These are phyloP conservation scores for Rhizopus microsporus DNA, from an alignment of 371 early-diverging fungal species.

Conservation along the genomic window DNA sequence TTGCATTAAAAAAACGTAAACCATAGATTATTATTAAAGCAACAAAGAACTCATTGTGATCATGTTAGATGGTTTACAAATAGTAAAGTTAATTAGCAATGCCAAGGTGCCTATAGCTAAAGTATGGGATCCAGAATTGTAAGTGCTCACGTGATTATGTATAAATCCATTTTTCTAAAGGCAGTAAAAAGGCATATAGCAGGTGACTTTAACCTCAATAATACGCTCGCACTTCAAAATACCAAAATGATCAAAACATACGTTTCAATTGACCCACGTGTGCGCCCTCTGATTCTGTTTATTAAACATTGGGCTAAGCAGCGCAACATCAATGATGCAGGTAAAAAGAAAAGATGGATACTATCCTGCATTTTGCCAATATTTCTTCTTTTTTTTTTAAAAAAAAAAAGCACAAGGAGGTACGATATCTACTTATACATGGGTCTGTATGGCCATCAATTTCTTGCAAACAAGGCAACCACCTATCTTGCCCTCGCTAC, in stretches of 20 bases:
- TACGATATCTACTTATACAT: constrained; percentile 79
- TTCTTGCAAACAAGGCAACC: constrained; percentile 40
- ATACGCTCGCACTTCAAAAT: constrained; percentile 77
- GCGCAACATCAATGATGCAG: constrained; percentile 73
- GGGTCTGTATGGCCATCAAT: constrained; percentile 31
- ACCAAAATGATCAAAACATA: constrained; percentile 78
- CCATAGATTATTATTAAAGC: constrained; percentile 1
- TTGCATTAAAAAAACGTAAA: constrained; percentile 21
- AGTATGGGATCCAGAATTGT: constrained; percentile 63
- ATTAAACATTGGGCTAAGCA: constrained; percentile 84
- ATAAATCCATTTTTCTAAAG: background rate
- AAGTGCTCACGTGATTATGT: constrained; percentile 23
- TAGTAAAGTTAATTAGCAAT: constrained; percentile 53
- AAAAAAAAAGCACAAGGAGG: constrained; percentile 75
- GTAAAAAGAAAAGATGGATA: constrained; percentile 20
- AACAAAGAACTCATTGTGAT: background rate
- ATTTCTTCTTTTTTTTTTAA: background rate
- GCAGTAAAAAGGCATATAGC: constrained; percentile 47
- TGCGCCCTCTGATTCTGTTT: constrained; percentile 71
- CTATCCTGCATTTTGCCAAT: constrained; percentile 1
- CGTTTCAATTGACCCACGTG: constrained; percentile 78
- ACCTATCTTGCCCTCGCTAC: constrained; percentile 86
- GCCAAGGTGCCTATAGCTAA: constrained; percentile 72
- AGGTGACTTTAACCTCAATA: constrained; percentile 87
- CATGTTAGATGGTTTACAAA: constrained; percentile 55